A percentile compares a stretch with the other conserved stretches of the same genome.
Evolutionary conservation across 192 early-diverging fungal species (phyloP).

Genomic region (Paraglomus occultum): DNA sequence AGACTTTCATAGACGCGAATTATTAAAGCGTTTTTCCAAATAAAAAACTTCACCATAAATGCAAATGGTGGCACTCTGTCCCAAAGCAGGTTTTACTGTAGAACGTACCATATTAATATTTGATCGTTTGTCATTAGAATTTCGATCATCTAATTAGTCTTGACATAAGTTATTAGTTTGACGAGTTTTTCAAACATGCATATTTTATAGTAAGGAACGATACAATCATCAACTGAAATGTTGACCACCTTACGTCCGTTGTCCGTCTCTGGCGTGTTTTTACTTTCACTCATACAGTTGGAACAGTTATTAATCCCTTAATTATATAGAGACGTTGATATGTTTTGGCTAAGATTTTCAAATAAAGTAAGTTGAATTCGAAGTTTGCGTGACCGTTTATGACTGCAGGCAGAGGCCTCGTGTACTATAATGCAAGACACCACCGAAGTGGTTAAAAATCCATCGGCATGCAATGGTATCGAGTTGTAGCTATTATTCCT

Average conservation of each 20-base stretch:
- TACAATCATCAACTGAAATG: slow-evolving; percentile 12
- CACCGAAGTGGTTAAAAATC: slow-evolving; percentile 20
- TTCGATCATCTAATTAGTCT: no score
- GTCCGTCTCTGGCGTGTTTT: background rate
- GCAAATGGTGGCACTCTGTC: no score
- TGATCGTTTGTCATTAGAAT: no score
- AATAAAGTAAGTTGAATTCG: slow-evolving; percentile 9
- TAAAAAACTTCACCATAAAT: no score
- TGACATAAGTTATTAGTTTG: no score
- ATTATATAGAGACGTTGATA: slow-evolving; percentile 22
- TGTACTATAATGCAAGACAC: slow-evolving; percentile 18
- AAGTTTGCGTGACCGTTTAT: background rate
- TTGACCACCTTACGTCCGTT: slow-evolving; percentile 25
- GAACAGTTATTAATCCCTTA: slow-evolving; percentile 9
- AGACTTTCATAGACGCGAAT: no score
- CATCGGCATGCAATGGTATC: slow-evolving; percentile 8
- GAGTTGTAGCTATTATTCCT: slow-evolving; percentile 21
- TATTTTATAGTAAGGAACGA: no score
- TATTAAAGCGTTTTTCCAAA: no score
- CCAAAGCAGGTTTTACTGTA: no score
- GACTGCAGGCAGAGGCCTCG: slow-evolving; percentile 9
- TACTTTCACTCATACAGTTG: background rate
- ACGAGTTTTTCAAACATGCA: no score
- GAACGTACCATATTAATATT: no score
- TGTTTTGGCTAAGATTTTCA: slow-evolving; percentile 22